Percentiles rank a stretch among this genome's conserved stretches.
These are phyloP conservation scores for Cyclostephanos invisitatus DNA, from an alignment of 108 stramenopile species.

Conservation along the genomic window DNA sequence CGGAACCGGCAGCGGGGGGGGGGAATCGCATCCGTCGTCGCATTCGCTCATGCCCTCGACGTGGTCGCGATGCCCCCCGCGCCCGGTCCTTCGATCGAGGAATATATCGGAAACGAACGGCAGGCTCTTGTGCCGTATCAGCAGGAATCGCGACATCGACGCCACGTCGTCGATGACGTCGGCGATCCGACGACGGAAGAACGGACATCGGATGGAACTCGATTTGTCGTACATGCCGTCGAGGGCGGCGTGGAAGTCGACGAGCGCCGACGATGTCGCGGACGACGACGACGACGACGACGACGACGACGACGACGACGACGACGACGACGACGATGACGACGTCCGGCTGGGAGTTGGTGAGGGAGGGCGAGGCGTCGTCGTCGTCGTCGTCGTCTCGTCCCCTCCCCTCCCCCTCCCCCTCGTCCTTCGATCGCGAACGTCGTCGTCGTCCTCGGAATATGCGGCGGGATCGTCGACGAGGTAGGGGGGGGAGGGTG, in stretches of 20 bases:
- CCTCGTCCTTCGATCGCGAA: no score
- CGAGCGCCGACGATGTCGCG: not conserved
- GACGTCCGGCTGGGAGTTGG: not conserved
- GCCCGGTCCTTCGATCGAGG: not conserved
- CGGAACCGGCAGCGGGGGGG: not conserved
- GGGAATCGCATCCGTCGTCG: not conserved
- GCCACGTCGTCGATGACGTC: constrained; percentile 70
- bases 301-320: not conserved
- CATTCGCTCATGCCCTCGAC: not conserved
- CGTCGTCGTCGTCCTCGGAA: no score
- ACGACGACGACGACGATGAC: not conserved
- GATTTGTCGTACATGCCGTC: constrained; percentile 58
- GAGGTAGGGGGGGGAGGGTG: no score
- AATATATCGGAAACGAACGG: constrained; percentile 29
- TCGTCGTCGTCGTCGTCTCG: no score
- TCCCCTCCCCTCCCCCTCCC: no score
- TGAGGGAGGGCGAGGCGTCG: no score
- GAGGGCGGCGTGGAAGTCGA: constrained; percentile 28
- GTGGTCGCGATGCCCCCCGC: not conserved
- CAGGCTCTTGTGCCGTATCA: constrained; percentile 72
- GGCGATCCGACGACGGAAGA: constrained; percentile 69
- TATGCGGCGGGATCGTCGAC: no score
- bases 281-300: not conserved
- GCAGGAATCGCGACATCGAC: constrained; percentile 58
- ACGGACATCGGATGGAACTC: constrained; percentile 75